Evolutionary conservation across 1,139 yeast species (phyloP).

Genomic region (Sugiyamaella japonica): DNA sequence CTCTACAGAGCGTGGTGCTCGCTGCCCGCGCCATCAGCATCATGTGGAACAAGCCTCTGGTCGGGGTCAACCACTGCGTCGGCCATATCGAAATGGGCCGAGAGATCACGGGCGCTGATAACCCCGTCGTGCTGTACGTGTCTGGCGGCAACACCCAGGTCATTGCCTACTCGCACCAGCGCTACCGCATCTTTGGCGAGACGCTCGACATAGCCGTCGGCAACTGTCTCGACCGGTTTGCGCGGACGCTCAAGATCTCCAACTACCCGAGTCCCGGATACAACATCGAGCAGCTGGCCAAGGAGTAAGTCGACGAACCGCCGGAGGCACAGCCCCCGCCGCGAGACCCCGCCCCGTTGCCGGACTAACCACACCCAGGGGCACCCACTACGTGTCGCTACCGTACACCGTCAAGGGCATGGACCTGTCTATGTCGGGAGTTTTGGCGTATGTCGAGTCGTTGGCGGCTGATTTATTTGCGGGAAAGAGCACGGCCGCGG

Average conservation of each 20-base stretch:
- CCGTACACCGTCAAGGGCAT: constrained; percentile 98
- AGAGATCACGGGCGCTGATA: constrained; percentile 91
- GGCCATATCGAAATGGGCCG: constrained; percentile 99
- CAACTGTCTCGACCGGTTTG: constrained; percentile 93
- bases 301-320: constrained; percentile 39
- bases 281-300: constrained; percentile 93
- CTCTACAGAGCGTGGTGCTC: constrained; percentile 86
- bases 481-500: constrained; percentile 53
- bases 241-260: constrained; percentile 81
- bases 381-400: constrained; percentile 66
- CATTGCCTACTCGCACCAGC: constrained; percentile 89
- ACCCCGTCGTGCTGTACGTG: constrained; percentile 94
- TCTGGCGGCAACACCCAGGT: constrained; percentile 99
- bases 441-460: constrained; percentile 77
- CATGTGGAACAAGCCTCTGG: constrained; percentile 78
- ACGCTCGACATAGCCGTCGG: constrained; percentile 97
- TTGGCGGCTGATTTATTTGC: constrained; percentile 69
- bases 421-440: constrained; percentile 97
- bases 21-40: constrained; percentile 87
- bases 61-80: constrained; percentile 95
- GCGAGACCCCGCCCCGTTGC: not conserved
- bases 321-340: not conserved
- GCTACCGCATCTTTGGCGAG: constrained; percentile 95
- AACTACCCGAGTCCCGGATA: constrained; percentile 98
- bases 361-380: constrained; percentile 30